Base-by-base conservation (phyloP, 768 basidiomycete genomes). In the Podaxis sp. region DNA sequence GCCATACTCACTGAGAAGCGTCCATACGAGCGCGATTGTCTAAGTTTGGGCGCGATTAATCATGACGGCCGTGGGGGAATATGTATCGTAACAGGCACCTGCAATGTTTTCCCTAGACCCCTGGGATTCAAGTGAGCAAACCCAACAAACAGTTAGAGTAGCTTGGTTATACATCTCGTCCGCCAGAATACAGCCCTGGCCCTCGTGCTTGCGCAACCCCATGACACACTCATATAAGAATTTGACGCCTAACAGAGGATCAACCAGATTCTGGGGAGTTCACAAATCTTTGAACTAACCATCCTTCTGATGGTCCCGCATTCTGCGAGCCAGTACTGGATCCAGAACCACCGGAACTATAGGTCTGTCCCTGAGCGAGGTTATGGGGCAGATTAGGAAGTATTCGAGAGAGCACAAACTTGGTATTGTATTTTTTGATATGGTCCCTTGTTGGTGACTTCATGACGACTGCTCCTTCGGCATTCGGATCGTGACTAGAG, bases 221-320 rank as follows among this genome's bases (percentile, higher is more conserved):
- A 98, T 98, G 17, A 96, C 91, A 69, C 90, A 93, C 70, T 96
- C 93, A 70, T 99, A 99, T 79, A 99, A 77, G 74, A 99, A 99
- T 71, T 85, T 84, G 38, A 94, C 82, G 33, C 93, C 89, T 89
- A 61, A 4, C 26, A 6, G 46, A 13, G 52, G 30, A 55, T 64
- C 24, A 51, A 48, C 30, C 64, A 17, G 48, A 61, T 26, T 17
- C 56, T 24, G 24, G 12, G 46, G 4, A 48, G 63, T 36, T 12
- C 64, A 24, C 22, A 46, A 49, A 19, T 26, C 51, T 13, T 5
- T 9, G 7, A 30, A 57, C 69, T 26, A 60, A 84, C 95, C 95
- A 82, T 97, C 95, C 52, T 83, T 80, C 70, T 99, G 97, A 76
- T 99, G 97, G 13, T 89, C 86, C 57, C 96, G 82, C 74, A 99